phyloP scores from a whole-genome alignment of 176 grass and related monocot genomes.

The Ananas comosus region DNA sequence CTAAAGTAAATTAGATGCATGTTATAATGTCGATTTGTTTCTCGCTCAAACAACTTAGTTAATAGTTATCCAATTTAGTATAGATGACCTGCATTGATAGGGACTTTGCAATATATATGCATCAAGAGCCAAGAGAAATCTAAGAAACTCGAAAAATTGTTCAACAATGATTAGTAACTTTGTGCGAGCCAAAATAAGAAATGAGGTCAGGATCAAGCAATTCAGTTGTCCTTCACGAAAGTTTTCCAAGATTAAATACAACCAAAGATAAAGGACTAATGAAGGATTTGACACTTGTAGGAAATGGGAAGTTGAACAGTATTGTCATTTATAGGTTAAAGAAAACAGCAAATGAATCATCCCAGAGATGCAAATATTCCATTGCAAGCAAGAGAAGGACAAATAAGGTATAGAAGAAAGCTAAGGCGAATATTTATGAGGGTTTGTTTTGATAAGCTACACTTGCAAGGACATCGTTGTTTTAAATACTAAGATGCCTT shows the following conservation, averaged over 20 bases:
- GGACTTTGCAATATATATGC: too few relatives aligned
- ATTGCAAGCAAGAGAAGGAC: not conserved
- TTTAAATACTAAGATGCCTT: too few relatives aligned
- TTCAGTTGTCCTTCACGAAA: too few relatives aligned
- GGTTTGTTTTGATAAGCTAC: not conserved
- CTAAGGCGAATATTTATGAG: not conserved
- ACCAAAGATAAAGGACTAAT: not conserved
- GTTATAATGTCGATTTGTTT: not conserved
- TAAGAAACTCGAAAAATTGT: too few relatives aligned
- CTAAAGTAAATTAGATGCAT: not conserved
- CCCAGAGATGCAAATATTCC: not conserved
- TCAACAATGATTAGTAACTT: too few relatives aligned
- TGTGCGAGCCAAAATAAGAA: too few relatives aligned
- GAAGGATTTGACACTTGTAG: not conserved
- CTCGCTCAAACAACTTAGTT: not conserved
- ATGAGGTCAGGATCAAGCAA: too few relatives aligned
- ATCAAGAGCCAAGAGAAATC: too few relatives aligned
- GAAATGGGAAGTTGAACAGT: not conserved
- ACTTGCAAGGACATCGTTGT: not conserved
- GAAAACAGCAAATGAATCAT: not conserved
- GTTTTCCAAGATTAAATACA: not conserved
- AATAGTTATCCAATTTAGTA: too few relatives aligned
- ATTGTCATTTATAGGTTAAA: not conserved
- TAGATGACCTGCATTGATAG: too few relatives aligned
- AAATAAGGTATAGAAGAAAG: not conserved